Evolutionary conservation across 768 basidiomycete species (phyloP), one percentile per base, ranked within the genome.

Genomic region (Mrakia blollopis): DNA sequence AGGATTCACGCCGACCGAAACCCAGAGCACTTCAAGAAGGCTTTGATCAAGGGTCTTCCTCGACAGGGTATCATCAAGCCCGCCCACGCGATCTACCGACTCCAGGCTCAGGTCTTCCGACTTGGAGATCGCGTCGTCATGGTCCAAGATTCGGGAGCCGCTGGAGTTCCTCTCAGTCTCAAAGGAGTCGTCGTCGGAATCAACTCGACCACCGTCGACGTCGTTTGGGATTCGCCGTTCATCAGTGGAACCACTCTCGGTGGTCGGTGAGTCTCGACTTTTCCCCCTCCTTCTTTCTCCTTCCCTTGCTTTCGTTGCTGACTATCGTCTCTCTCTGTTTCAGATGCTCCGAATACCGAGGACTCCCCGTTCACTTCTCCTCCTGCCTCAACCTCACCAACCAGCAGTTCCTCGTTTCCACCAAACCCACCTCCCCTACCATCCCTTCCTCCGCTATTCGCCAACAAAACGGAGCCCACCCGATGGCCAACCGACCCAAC

Each of bases 161-260:
- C 95, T 39, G 89, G 91, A 47, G 95, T 98, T 0, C 94, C 95
- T 1, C 86, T 98, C 21, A 89, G 90, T 0, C 91, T 90, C 72
- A 98, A 96, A 84, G 97, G 97, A 30, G 93, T 96, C 23, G 94
- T 98, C 35, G 88, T 98, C 72, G 93, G 95, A 21, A 84, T 99
- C 81, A 92, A 90, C 80, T 85, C 90, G 3, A 92, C 91, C 81
- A 89, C 91, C 5, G 91, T 98, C 88, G 97, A 98, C 83, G 91
- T 98, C 32, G 88, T 96, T 0, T 98, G 97, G 92, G 97, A 99
- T 83, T 90, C 91, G 32, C 88, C 93, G 0, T 98, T 99, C 85
- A 92, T 99, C 89, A 90, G 93, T 30, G 97, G 97, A 10, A 87
- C 88, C 3, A 97, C 92, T 0, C 85, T 98, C 16, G 89, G 90